Evolutionary conservation across 106 monocot species (phyloP), one percentile per base, ranked within the genome.

Genomic region (Phalaenopsis equestris): DNA sequence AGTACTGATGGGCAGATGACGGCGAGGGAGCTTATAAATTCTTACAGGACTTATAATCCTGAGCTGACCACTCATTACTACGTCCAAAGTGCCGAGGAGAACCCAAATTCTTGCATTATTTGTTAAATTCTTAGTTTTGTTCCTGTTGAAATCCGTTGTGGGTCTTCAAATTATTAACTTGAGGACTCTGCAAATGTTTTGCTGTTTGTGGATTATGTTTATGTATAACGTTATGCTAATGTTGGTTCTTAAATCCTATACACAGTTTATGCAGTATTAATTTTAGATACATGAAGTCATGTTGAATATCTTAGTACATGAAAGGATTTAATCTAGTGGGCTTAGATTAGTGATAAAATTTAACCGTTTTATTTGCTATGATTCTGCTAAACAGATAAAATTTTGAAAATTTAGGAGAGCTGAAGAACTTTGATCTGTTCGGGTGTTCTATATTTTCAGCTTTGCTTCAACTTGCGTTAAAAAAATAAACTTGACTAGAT

Each of bases 81-180:
- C 24, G 49, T 52, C 12, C 49, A 23, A 41, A 76, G 76, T 41
- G 76, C 76, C 11, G 76, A 76, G 49, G 76, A 76, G 52, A 55
- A 76, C 76, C 76, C 76, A 6, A 76, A 76, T 52, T 76, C 76
- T 2, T 76, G 76, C 21, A 52, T 76, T 55, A 76, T 76, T 42
- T 42, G 42, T 30, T 73, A 30, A 73, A 38, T 0, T 1, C 52
- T 12, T 52, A 45, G 6, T 3, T 12, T 52, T 61, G 30, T 30
- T 61, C 61, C 61, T 61, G 21, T 21, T 12, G 52, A 14, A 52
- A 61, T 21, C 6, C 0, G 61, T 61, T 18, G 5, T n/a, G 61
- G 21, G 61, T 61, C 21, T 21, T 61, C 61, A 21, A 61, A n/a
- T 61, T 61, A 61, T 61, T 61, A 61, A 21, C 61, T 8, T 21